phyloP scores from a whole-genome alignment of 2,329 filamentous ascomycete species.

The Penicillium hordei region DNA sequence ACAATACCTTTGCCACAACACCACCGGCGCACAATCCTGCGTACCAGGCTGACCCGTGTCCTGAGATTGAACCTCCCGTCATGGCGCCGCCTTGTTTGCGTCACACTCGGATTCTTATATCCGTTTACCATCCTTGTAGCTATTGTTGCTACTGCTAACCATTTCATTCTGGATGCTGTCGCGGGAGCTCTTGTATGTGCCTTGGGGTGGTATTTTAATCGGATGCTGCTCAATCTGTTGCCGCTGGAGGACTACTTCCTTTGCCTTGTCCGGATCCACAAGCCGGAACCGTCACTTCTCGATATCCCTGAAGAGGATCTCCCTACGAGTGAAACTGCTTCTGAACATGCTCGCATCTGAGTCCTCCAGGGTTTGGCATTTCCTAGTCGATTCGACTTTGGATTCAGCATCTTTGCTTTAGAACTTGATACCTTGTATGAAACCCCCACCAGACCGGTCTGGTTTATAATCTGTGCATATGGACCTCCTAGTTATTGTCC shows the following conservation, averaged over 20 bases:
- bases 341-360: neutral
- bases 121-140: slow-evolving; percentile 64
- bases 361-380: neutral
- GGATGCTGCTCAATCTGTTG: slow-evolving; percentile 61
- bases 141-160: slow-evolving; percentile 71
- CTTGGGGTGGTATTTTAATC: slow-evolving; percentile 60
- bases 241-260: slow-evolving; percentile 69
- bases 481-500: neutral
- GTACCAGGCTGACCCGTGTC: slow-evolving; percentile 33
- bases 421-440: slow-evolving; percentile 10
- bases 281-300: slow-evolving; percentile 49
- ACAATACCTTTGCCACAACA: slow-evolving; percentile 62
- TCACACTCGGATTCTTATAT: slow-evolving; percentile 60
- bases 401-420: slow-evolving; percentile 8
- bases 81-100: slow-evolving; percentile 53
- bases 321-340: slow-evolving; percentile 15
- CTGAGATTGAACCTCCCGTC: slow-evolving; percentile 45
- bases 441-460: neutral
- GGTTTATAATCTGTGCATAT: slow-evolving; percentile 2
- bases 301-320: neutral
- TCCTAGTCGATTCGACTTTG: neutral
- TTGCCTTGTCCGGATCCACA: slow-evolving; percentile 63
- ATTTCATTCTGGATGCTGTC: slow-evolving; percentile 69
- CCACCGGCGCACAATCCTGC: slow-evolving; percentile 46
- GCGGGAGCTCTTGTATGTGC: slow-evolving; percentile 66